Base-by-base conservation (phyloP, 495 filamentous ascomycete species). In the Aspergillus avenaceus region DNA sequence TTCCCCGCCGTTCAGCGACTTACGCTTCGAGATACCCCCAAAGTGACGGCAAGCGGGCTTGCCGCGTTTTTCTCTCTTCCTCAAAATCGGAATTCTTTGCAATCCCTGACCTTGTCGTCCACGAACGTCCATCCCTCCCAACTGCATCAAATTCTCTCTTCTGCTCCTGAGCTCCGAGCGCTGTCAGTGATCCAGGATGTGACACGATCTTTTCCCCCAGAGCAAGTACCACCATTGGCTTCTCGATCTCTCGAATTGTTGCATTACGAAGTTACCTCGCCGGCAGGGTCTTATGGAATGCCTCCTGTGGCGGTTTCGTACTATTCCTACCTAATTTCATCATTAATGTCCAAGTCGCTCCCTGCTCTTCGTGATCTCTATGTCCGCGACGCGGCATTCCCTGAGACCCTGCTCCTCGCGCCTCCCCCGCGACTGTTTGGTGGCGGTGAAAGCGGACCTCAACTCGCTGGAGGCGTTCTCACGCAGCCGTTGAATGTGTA, bases 301-400 rank as follows among this genome's bases (percentile, higher is more conserved):
- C 72, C 82, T 4, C 77, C 76, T 16, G 80, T 83, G 7, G 76
- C 81, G 0, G 68, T 74, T 4, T 84, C 83, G 44, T 95, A 96
- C 72, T 96, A 98, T 63, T 72, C 75, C 37, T 96, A 95, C 71
- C 81, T 98, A n/a, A 79, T 90, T 19, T 77, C 78, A 29, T 93
- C 87, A 5, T 76, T 98, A 26, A 80, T 90, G 54, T 76, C 80
- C n/a, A 82, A 84, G 49, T 74, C 78, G 13, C 77, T 98, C 0
- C 88, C 91, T 8, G 74, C 78, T 11, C 79, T 98, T 1, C 72
- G 69, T 5, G 75, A 82, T 16, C 75, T 97, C 22, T 97, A 95
- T 65, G 93, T 96, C 32, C 86, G 88, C 8, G 90, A 96, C 57
- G 72, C 84, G 8, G 68, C 78, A 47, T 95, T 97, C 62, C 81